These are phyloP conservation scores for Coemansia sp. DNA, from an alignment of 192 early-diverging fungal genomes.

Conservation along the genomic window DNA sequence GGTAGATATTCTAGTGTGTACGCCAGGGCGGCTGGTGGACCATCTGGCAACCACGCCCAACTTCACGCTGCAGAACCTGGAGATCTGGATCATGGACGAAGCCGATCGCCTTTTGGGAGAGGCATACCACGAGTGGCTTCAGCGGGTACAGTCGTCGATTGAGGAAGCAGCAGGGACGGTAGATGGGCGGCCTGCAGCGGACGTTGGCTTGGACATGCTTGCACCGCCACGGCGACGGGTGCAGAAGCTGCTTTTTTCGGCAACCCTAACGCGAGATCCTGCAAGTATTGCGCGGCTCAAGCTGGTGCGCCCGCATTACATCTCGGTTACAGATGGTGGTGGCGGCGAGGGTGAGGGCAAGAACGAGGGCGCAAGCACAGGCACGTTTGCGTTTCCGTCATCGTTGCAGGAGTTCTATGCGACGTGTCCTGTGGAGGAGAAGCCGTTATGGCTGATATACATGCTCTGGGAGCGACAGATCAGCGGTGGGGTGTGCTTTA, in stretches of 20 bases:
- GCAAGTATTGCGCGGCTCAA: conserved; percentile 86
- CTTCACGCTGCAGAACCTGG: conserved; percentile 88
- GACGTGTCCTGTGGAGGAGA: conserved; percentile 61
- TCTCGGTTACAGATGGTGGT: conserved; percentile 57
- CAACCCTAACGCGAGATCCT: conserved; percentile 91
- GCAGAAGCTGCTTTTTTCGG: conserved; percentile 94
- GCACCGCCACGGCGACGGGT: conserved; percentile 52
- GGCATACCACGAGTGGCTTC: conserved; percentile 90
- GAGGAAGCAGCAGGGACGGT: conserved; percentile 5
- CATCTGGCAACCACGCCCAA: conserved; percentile 81
- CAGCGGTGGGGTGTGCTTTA: conserved; percentile 75
- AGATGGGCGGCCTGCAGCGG: neutral
- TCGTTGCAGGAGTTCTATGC: conserved; percentile 74
- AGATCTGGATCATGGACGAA: conserved; percentile 93
- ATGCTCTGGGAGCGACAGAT: conserved; percentile 66
- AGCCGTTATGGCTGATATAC: conserved; percentile 84
- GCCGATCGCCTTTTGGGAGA: conserved; percentile 93
- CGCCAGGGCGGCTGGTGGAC: conserved; percentile 93
- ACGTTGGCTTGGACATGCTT: conserved; percentile 14
- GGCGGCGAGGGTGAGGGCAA: conserved; percentile 18
- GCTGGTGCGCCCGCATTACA: conserved; percentile 78
- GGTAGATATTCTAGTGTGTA: conserved; percentile 89
- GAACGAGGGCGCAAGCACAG: neutral
- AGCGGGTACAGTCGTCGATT: conserved; percentile 63
- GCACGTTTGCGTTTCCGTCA: conserved; percentile 50